Evolutionary conservation across 129 eudicot genomes (phyloP), one percentile per base, ranked within the genome.

Genomic region (Chrysanthemum makinoi): DNA sequence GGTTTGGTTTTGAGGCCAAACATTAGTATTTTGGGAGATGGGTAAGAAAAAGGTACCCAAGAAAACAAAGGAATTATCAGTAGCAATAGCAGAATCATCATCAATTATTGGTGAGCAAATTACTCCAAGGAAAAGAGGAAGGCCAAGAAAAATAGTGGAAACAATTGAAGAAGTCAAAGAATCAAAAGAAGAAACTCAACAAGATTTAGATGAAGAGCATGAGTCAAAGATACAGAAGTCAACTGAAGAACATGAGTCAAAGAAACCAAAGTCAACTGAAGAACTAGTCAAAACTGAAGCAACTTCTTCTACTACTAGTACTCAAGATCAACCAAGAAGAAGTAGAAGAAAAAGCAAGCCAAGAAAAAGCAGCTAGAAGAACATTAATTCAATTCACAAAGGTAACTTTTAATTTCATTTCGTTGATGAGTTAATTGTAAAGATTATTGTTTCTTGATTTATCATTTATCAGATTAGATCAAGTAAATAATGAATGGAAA

Each of bases 281-380:
- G 74, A 79, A 50, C 59, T 75, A 62, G 79, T 70, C 65, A 77
- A 69, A 73, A 49, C 33, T 28, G 58, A 77, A 77, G 64, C 70
- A 69, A 53, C 77, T 64, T 73, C 85, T 52, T 53, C 73, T 60
- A 69, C 54, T 65, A 2, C 18, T 12, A 15, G 44, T 54, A 58
- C 1, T 55, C 76, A 71, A 44, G 82, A 80, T 72, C 84, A 73
- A 30, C 87, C 81, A 44, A 63, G 82, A 50, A 79, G 89, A 68
- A 87, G 94, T 75, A 88, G 81, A 74, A 80, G 90, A 67, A 88
- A 85, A 75, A 73, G 88, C 80, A 88, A 72, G 75, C 95, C 95
- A 60, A 85, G 81, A 72, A 87, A 80, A 75, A 87, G 95, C 84
- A 70, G 89, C 80, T 83, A 70, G 57, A 68, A 68, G 24, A 67